Percentiles rank a stretch among this genome's conserved stretches.
These are phyloP conservation scores for Camillea tinctor DNA, from an alignment of 2,329 filamentous ascomycete genomes.

Conservation along the genomic window DNA sequence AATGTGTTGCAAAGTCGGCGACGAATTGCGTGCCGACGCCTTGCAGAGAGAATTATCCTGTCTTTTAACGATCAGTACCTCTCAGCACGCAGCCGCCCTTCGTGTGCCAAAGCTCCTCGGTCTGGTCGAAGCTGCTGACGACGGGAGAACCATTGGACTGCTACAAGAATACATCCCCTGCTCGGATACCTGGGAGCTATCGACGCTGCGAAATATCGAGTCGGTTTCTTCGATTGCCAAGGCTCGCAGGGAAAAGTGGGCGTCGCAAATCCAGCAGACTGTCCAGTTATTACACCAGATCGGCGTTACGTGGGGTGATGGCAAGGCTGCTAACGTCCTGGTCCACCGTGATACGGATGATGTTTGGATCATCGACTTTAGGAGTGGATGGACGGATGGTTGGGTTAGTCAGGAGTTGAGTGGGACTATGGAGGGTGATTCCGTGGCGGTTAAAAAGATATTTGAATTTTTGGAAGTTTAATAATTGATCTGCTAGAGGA, in stretches of 20 bases:
- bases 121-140: slow-evolving; percentile 7
- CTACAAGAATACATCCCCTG: slow-evolving; percentile 14
- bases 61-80: slow-evolving; percentile 14
- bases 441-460: slow-evolving; percentile 9
- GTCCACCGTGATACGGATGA: slow-evolving; percentile 35
- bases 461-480: slow-evolving; percentile 11
- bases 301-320: slow-evolving; percentile 33
- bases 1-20: slow-evolving; percentile 14
- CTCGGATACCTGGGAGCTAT: slow-evolving; percentile 10
- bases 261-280: slow-evolving; percentile 26
- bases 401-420: slow-evolving; percentile 39
- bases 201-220: slow-evolving; percentile 9
- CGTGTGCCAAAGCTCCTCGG: slow-evolving; percentile 19
- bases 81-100: slow-evolving; percentile 8
- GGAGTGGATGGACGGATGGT: slow-evolving; percentile 38
- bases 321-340: slow-evolving; percentile 36
- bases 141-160: slow-evolving; percentile 12
- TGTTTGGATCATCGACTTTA: slow-evolving; percentile 41
- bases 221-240: slow-evolving; percentile 12
- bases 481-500: not conserved
- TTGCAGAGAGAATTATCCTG: slow-evolving; percentile 14
- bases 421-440: slow-evolving; percentile 37
- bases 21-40: slow-evolving; percentile 10
- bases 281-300: slow-evolving; percentile 28
- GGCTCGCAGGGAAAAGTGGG: slow-evolving; percentile 17